These are phyloP conservation scores for Adansonia gregorii DNA, from an alignment of 441 rosid species.

Conservation along the genomic window DNA sequence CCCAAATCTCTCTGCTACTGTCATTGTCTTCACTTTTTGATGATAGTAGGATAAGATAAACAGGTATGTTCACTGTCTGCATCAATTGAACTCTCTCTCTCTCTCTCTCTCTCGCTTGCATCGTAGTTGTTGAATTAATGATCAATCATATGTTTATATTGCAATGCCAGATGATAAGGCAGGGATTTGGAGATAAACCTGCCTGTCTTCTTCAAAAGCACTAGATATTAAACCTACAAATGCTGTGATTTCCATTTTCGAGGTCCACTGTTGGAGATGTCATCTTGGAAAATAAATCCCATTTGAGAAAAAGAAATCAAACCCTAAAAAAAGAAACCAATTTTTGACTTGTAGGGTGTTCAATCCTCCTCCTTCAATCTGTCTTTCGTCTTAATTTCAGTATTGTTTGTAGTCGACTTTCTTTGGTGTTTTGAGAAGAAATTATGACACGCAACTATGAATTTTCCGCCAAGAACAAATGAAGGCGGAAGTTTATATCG, in stretches of 20 bases:
- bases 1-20: not conserved
- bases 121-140: not conserved
- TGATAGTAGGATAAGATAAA: conserved; percentile 5
- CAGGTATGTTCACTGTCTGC: conserved; percentile 7
- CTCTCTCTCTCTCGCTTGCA: not conserved
- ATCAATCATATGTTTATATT: not conserved
- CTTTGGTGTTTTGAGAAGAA: no score
- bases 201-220: conserved; percentile 8
- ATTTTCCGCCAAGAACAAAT: no score
- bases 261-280: not conserved
- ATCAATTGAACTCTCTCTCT: conserved; percentile 8
- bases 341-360: no score
- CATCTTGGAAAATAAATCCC: not conserved
- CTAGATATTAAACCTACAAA: not conserved
- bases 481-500: no score
- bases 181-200: not conserved
- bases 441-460: no score
- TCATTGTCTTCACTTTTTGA: conserved; percentile 8
- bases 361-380: no score
- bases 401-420: no score
- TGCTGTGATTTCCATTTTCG: not conserved
- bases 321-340: no score
- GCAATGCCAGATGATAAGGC: not conserved
- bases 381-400: no score
- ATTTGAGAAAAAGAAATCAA: no score